Percentiles rank a stretch among this genome's conserved stretches.
Evolutionary conservation across 75 land plant genomes (phyloP).

Genomic region (Chamaecyparis obtusa): DNA sequence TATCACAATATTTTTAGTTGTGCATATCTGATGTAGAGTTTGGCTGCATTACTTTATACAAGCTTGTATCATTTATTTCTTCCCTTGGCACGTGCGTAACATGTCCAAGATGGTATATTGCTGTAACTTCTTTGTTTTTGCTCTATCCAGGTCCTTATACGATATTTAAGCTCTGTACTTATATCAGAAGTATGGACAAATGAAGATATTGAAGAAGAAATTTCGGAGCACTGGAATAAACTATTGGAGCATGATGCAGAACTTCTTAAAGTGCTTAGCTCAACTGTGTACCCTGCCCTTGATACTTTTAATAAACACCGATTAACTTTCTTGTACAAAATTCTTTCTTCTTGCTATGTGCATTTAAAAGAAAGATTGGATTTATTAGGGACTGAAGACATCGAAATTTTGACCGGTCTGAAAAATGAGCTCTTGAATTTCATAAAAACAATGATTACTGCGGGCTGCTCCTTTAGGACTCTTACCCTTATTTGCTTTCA

Average conservation of each 20-base stretch:
- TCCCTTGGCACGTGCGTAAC: not conserved
- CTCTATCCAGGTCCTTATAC: slow-evolving; percentile 51
- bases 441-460: slow-evolving; percentile 20
- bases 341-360: slow-evolving; percentile 55
- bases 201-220: slow-evolving; percentile 59
- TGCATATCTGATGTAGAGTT: not conserved
- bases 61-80: not conserved
- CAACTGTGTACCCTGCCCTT: slow-evolving; percentile 47
- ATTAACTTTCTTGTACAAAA: slow-evolving; percentile 45
- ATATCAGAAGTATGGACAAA: slow-evolving; percentile 57
- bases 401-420: not conserved
- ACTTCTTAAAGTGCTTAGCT: slow-evolving; percentile 32
- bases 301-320: slow-evolving; percentile 61
- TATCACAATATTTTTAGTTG: not conserved
- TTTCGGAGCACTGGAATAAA: slow-evolving; percentile 37
- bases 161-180: slow-evolving; percentile 43
- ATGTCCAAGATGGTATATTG: not conserved
- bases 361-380: slow-evolving; percentile 22
- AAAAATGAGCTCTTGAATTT: slow-evolving; percentile 16
- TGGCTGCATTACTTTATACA: not conserved
- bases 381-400: not conserved
- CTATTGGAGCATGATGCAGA: slow-evolving; percentile 36
- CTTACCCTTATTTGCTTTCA: slow-evolving; percentile 5
- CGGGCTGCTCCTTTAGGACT: slow-evolving; percentile 29
- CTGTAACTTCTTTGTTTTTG: not conserved